These are phyloP conservation scores for Arachis hypogaea DNA, from an alignment of 306 rosid species.

Conservation along the genomic window DNA sequence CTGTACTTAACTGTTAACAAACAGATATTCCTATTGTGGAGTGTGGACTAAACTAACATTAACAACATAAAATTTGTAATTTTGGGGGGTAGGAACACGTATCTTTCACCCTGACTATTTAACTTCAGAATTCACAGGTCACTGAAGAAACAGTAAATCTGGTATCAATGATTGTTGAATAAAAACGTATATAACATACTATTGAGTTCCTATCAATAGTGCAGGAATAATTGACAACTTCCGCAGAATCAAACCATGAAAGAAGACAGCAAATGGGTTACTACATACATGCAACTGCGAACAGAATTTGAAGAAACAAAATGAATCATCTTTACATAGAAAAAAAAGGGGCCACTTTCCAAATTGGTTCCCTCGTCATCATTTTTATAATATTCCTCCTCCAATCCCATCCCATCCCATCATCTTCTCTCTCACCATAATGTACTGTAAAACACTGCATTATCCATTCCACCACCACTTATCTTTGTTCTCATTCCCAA, in stretches of 20 bases:
- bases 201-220: background rate
- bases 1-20: too few species aligned
- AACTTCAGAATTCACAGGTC: too few species aligned
- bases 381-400: background rate
- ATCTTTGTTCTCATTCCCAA: background rate
- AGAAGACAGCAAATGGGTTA: background rate
- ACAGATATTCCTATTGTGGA: too few species aligned
- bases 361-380: background rate
- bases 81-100: too few species aligned
- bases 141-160: too few species aligned
- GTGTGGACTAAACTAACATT: too few species aligned
- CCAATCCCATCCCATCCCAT: background rate
- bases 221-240: background rate
- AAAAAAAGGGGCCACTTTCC: background rate
- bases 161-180: background rate
- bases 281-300: background rate
- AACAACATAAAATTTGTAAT: too few species aligned
- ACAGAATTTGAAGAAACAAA: too few species aligned
- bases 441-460: background rate
- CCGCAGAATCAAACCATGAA: background rate
- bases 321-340: too few species aligned
- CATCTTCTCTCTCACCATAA: background rate
- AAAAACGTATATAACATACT: background rate
- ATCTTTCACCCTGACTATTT: too few species aligned
- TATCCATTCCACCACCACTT: background rate